Conservation (phyloP, 352 stramenopile species). For the Thalassiosira ordinaria region DNA sequence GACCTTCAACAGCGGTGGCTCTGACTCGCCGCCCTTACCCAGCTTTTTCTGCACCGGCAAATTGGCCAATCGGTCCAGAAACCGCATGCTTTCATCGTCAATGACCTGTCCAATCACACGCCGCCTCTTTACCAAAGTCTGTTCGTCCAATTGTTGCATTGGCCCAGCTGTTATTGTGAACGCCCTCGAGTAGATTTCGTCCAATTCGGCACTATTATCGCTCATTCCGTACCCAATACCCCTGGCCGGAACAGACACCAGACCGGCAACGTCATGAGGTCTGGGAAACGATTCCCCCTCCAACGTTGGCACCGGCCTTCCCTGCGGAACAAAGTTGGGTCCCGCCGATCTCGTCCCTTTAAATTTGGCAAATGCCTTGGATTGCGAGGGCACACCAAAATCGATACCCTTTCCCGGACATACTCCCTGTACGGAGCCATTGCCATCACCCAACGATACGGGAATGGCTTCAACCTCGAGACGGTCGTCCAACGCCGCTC, state of each 20-base stretch:
- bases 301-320: constrained; percentile 27
- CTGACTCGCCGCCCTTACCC: constrained; percentile 1
- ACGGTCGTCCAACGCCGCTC: constrained; percentile 44
- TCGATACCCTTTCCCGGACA: constrained; percentile 49
- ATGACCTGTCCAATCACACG: constrained; percentile 70
- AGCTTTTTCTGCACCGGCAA: constrained; percentile 59
- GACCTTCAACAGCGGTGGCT: constrained; percentile 18
- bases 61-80: constrained; percentile 57
- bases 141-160: constrained; percentile 55
- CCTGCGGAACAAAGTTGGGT: constrained; percentile 54
- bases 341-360: constrained; percentile 5
- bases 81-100: constrained; percentile 63
- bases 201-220: constrained; percentile 25
- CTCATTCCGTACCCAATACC: constrained; percentile 63
- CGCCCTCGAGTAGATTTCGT: constrained; percentile 58
- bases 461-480: constrained; percentile 23
- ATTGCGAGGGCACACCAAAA: constrained; percentile 67
- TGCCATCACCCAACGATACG: constrained; percentile 47
- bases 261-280: constrained; percentile 49
- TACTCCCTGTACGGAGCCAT: constrained; percentile 49
- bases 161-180: constrained; percentile 4
- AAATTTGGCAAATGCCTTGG: constrained; percentile 51
- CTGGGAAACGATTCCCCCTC: constrained; percentile 34
- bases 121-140: constrained; percentile 13
- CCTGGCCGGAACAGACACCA: constrained; percentile 63